Base-by-base conservation (phyloP, 2,329 filamentous ascomycete species). In the Leptographium lundbergii region DNA sequence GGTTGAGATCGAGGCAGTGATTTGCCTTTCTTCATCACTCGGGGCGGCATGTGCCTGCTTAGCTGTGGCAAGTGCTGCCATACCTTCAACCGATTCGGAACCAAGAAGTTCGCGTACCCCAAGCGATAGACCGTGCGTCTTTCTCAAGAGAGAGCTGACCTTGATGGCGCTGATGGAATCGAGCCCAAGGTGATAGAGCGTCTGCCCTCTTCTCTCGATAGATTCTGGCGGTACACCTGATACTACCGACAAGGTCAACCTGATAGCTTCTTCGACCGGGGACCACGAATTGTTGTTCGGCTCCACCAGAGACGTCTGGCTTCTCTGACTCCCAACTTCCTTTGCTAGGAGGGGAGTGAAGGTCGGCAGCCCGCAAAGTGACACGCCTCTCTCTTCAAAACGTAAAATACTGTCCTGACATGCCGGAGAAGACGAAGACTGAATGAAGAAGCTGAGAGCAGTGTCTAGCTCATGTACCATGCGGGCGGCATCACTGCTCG, bases 121-220 rank as follows among this genome's bases (percentile, higher is more conserved):
- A 1, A 95, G 69, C 14, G 73, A 70, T 9, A 96, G 71, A 0
- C 77, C 81, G 50, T 77, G 72, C 17, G 48, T 60, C 64, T 81
- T 87, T 50, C 82, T 84, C 4, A 96, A 74, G 9, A 91, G 74
- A 0, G 86, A 80, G 10, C 85, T 83, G 4, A 91, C 84, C 66
- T 94, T 95, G 73, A 96, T 94, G 1, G 90, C 87, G 63, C 86
- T 92, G 69, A 96, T 95, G 0, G 91, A 96, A 69, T 96, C 91
- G 1, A 96, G 81, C 0, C 91, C 91, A 1, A 96, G 77, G 63
- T 94, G 85, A 69, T 94, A 95, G 14, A 96, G 80, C 0, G 80
- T 89, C 56, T 84, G 80, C 0, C 77, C 74, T 0, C 59, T 62
- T 59, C 77, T 77, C 3, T 73, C 70, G 57, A 96, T 87, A 1